These are phyloP conservation scores for Discostella stelligera DNA, from an alignment of 352 stramenopile genomes.

Conservation along the genomic window DNA sequence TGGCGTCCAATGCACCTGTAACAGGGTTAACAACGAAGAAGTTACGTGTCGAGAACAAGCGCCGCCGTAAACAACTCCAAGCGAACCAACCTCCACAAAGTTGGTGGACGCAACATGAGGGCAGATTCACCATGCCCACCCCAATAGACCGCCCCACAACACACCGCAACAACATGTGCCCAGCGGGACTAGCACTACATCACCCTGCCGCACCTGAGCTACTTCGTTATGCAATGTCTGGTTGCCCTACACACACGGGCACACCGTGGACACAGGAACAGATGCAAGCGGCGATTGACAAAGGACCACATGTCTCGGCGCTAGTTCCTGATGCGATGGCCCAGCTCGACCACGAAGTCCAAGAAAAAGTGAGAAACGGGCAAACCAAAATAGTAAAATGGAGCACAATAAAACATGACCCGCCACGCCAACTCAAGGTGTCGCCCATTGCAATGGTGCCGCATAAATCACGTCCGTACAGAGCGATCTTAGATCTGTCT, in stretches of 20 bases:
- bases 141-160: too few relatives aligned
- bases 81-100: too few relatives aligned
- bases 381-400: not conserved
- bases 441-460: conserved; percentile 23
- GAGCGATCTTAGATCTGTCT: conserved; percentile 23
- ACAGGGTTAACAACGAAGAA: too few relatives aligned
- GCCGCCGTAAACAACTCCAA: too few relatives aligned
- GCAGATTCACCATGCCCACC: too few relatives aligned
- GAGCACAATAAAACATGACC: conserved; percentile 6
- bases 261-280: conserved; percentile 17
- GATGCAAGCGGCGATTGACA: conserved; percentile 9
- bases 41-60: too few relatives aligned
- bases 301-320: conserved; percentile 17
- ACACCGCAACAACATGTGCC: not conserved
- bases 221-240: conserved; percentile 9
- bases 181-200: not conserved
- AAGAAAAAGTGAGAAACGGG: conserved; percentile 7
- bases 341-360: conserved; percentile 4
- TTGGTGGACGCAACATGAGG: too few relatives aligned
- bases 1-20: too few relatives aligned
- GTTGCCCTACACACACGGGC: conserved; percentile 19
- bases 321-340: conserved; percentile 11
- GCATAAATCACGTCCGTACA: conserved; percentile 13
- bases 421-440: conserved; percentile 7
- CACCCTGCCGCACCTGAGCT: conserved; percentile 14